Evolutionary conservation across 768 basidiomycete species (phyloP).

Genomic region (Russula ochroleuca): DNA sequence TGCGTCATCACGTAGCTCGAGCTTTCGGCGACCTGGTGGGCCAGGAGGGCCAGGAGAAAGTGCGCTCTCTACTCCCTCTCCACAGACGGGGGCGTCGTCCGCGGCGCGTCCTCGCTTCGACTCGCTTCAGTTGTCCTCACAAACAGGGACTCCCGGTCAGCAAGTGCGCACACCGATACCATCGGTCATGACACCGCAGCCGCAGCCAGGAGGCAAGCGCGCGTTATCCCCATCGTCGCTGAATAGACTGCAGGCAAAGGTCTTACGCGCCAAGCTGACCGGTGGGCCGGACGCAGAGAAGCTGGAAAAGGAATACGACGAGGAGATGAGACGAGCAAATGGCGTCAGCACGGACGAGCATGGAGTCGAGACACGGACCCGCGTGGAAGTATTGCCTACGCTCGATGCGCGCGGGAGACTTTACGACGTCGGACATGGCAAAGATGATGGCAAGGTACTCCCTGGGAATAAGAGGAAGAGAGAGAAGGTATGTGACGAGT

Average conservation of each 20-base stretch:
- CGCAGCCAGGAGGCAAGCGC: conserved; percentile 42
- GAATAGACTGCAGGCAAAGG: conserved; percentile 90
- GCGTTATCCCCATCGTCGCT: conserved; percentile 71
- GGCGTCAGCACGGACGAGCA: conserved; percentile 33
- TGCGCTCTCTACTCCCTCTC: conserved; percentile 55
- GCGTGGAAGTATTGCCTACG: conserved; percentile 84
- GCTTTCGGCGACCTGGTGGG: conserved; percentile 81
- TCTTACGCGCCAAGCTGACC: conserved; percentile 87
- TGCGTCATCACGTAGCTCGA: conserved; percentile 72
- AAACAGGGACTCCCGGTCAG: conserved; percentile 52
- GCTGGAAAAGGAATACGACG: conserved; percentile 84
- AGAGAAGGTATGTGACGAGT: conserved; percentile 47
- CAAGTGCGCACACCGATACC: conserved; percentile 83
- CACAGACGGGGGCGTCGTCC: conserved; percentile 33
- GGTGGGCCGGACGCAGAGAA: conserved; percentile 68
- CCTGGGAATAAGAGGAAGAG: conserved; percentile 80
- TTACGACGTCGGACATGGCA: conserved; percentile 88
- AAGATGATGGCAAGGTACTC: conserved; percentile 46
- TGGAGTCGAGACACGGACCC: conserved; percentile 46
- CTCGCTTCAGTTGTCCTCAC: conserved; percentile 57
- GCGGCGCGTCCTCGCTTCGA: conserved; percentile 53
- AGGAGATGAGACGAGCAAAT: conserved; percentile 47
- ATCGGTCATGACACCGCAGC: conserved; percentile 76
- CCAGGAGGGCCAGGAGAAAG: conserved; percentile 49
- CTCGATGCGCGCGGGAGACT: conserved; percentile 77